phyloP scores from a whole-genome alignment of 805 yeast genomes.

The Candida oleophila region DNA sequence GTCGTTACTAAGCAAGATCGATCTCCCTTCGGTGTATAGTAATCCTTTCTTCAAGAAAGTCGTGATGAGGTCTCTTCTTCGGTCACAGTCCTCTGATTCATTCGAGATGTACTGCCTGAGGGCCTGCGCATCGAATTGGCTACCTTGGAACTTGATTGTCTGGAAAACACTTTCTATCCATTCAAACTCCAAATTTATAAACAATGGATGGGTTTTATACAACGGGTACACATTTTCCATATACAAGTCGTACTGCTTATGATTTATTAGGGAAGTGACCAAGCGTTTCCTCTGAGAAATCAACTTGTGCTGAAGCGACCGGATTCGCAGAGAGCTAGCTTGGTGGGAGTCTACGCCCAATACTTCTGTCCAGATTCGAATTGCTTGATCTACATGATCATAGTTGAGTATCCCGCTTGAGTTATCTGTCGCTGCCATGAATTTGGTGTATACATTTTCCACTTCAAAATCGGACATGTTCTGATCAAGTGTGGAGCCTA shows the following conservation, averaged over 20 bases:
- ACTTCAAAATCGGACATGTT: neutral
- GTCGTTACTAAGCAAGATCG: neutral
- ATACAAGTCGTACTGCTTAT: constrained; percentile 4
- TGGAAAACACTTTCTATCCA: neutral
- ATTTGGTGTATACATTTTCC: neutral
- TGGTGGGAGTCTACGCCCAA: neutral
- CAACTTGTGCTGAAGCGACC: neutral
- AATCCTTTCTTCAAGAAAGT: constrained; percentile 1
- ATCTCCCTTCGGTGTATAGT: neutral
- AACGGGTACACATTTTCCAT: neutral
- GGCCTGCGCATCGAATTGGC: neutral
- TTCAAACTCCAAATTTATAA: neutral
- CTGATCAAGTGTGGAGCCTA: too few species aligned
- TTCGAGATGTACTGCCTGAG: neutral
- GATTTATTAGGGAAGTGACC: constrained; percentile 1
- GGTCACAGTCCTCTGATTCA: neutral
- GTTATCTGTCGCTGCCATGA: neutral
- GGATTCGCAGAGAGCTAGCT: neutral
- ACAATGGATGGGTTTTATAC: neutral
- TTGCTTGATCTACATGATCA: neutral
- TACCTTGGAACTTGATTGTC: neutral
- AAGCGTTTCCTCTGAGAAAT: neutral
- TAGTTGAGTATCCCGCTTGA: neutral
- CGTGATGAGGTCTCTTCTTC: neutral
- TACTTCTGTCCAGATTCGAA: neutral